Conservation (phyloP, 345 rosid species). For the Salix brachista region DNA sequence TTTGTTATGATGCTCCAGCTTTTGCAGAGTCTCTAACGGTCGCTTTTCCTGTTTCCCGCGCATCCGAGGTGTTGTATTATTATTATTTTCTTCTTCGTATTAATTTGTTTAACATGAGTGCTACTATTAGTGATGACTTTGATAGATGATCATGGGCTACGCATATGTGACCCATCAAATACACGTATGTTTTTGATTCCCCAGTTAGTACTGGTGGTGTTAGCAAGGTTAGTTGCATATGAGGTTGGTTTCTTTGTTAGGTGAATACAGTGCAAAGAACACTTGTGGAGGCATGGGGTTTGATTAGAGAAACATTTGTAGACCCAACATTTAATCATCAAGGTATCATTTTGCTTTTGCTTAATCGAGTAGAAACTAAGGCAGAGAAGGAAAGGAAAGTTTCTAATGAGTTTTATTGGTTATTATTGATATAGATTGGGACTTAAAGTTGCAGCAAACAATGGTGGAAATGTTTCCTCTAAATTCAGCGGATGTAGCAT, state of each 20-base stretch:
- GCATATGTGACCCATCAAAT: too few relatives aligned
- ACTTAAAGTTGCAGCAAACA: constrained; percentile 75
- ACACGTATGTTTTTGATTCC: too few relatives aligned
- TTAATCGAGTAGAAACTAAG: not conserved
- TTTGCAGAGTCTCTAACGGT: constrained; percentile 68
- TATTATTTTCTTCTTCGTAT: not conserved
- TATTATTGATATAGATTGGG: constrained; percentile 62
- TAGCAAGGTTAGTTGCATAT: not conserved
- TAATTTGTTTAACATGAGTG: not conserved
- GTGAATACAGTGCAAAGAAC: constrained; percentile 87
- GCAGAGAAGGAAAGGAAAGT: too few relatives aligned
- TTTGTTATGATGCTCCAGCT: constrained; percentile 57
- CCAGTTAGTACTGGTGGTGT: not conserved
- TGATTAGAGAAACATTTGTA: constrained; percentile 80
- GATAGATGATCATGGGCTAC: not conserved
- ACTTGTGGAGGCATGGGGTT: constrained; percentile 92
- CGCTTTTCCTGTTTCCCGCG: constrained; percentile 80
- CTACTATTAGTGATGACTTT: not conserved
- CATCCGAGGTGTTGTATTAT: constrained; percentile 53
- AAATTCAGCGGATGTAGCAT: constrained; percentile 79
- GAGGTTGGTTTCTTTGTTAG: constrained; percentile 30
- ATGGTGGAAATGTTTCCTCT: constrained; percentile 87
- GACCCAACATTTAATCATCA: constrained; percentile 90
- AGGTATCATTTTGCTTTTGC: constrained; percentile 34
- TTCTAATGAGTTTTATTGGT: not conserved